A percentile compares a stretch with the other conserved stretches of the same genome.
Evolutionary conservation across 2,329 filamentous ascomycete species (phyloP).

Genomic region (Fusarium sp.): DNA sequence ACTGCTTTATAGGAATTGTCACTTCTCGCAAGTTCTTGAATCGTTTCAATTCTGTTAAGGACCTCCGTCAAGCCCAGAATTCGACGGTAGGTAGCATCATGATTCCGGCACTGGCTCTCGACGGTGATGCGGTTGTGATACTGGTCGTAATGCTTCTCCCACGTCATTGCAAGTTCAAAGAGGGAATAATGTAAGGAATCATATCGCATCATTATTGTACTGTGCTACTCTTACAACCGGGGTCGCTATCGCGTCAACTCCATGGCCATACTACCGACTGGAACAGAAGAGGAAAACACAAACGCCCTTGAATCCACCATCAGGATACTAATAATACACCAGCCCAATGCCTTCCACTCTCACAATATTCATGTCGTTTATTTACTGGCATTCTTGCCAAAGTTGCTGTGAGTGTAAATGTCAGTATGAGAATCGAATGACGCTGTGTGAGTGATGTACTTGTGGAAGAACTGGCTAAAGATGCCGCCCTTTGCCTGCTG

Average conservation of each 20-base stretch:
- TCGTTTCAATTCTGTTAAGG: neutral
- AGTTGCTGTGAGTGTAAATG: slow-evolving; percentile 40
- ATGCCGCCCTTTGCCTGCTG: slow-evolving; percentile 60
- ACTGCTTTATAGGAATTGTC: slow-evolving; percentile 8
- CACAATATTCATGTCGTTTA: slow-evolving; percentile 25
- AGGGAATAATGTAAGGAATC: neutral
- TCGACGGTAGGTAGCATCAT: neutral
- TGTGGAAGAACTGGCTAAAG: slow-evolving; percentile 65
- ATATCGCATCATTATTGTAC: slow-evolving; percentile 8
- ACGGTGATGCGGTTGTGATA: neutral
- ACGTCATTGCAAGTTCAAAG: neutral
- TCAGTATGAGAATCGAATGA: slow-evolving; percentile 1
- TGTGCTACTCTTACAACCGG: slow-evolving; percentile 23
- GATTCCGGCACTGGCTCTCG: neutral
- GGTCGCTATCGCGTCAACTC: slow-evolving; percentile 21
- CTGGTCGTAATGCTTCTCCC: slow-evolving; percentile 12
- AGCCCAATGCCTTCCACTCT: slow-evolving; percentile 4
- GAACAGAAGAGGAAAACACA: neutral
- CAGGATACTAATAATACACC: slow-evolving; percentile 16
- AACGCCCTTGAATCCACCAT: neutral
- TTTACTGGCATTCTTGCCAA: slow-evolving; percentile 47
- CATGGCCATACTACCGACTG: slow-evolving; percentile 6
- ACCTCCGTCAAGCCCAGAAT: neutral
- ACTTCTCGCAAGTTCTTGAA: neutral
- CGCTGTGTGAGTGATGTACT: slow-evolving; percentile 51